Evolutionary conservation across 1,139 yeast genomes (phyloP).

Genomic region (Geotrichum candidum): DNA sequence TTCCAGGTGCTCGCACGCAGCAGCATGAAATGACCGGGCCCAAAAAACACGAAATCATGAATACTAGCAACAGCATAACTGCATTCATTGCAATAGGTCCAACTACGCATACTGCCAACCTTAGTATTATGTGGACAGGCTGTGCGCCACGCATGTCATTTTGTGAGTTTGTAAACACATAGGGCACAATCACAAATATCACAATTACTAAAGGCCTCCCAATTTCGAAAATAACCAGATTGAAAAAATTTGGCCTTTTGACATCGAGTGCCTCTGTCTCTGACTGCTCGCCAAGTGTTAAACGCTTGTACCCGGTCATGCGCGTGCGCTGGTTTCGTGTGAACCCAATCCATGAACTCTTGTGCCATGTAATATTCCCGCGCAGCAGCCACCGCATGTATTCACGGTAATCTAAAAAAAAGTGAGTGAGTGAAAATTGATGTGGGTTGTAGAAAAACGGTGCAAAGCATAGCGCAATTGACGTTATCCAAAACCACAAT

Average conservation of each 20-base stretch:
- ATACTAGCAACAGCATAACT: constrained; percentile 40
- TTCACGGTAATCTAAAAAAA: constrained; percentile 64
- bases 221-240: constrained; percentile 50
- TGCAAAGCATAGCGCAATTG: constrained; percentile 63
- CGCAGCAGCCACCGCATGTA: constrained; percentile 62
- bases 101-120: constrained; percentile 47
- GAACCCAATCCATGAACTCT: constrained; percentile 57
- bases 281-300: constrained; percentile 25
- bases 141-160: constrained; percentile 48
- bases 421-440: constrained; percentile 65
- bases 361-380: constrained; percentile 50
- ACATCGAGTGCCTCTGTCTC: constrained; percentile 28
- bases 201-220: constrained; percentile 45
- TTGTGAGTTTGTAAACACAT: constrained; percentile 64
- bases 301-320: constrained; percentile 59
- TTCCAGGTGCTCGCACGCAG: constrained; percentile 92
- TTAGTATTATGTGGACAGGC: constrained; percentile 49
- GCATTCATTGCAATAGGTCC: constrained; percentile 51
- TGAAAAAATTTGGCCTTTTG: constrained; percentile 43
- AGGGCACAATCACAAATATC: constrained; percentile 49
- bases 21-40: constrained; percentile 76
- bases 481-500: constrained; percentile 79
- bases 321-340: constrained; percentile 50
- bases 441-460: constrained; percentile 86
- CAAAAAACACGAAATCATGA: constrained; percentile 46